phyloP scores from a whole-genome alignment of 2,329 filamentous ascomycete species.

The Fusarium falciforme region DNA sequence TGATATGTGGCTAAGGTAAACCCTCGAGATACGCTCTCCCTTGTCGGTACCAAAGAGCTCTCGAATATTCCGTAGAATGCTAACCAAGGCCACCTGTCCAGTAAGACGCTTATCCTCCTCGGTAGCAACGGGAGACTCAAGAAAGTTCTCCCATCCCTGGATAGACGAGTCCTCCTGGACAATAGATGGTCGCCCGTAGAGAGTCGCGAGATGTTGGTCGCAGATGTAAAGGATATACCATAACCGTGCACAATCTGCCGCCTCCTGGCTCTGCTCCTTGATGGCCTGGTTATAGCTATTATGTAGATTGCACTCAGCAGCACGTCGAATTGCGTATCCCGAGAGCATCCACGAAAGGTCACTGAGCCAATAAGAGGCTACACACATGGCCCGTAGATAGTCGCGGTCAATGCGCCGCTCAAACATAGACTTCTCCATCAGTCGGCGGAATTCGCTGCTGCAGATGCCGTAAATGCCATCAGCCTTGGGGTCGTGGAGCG shows the following conservation, averaged over 20 bases:
- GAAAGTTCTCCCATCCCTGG: constrained; percentile 66
- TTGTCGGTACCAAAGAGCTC: constrained; percentile 68
- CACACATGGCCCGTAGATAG: constrained; percentile 69
- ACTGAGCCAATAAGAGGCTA: constrained; percentile 72
- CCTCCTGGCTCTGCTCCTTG: constrained; percentile 53
- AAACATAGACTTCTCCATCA: constrained; percentile 61
- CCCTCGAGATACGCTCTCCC: constrained; percentile 62
- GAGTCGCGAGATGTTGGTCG: constrained; percentile 70
- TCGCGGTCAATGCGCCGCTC: constrained; percentile 56
- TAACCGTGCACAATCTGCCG: constrained; percentile 65
- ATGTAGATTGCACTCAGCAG: constrained; percentile 59
- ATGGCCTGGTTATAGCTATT: constrained; percentile 56
- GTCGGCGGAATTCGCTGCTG: constrained; percentile 66
- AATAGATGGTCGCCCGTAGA: constrained; percentile 69
- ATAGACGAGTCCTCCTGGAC: constrained; percentile 69
- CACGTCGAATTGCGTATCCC: constrained; percentile 62
- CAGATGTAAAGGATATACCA: constrained; percentile 73
- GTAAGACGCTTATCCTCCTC: constrained; percentile 67
- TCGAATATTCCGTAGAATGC: constrained; percentile 67
- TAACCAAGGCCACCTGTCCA: constrained; percentile 69
- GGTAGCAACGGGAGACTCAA: constrained; percentile 62
- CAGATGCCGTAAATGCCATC: constrained; percentile 64
- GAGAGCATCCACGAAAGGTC: constrained; percentile 73
- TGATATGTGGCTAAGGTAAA: constrained; percentile 62
- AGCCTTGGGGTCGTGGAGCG: constrained; percentile 66